These are phyloP conservation scores for Diaporthe sp. DNA, from an alignment of 2,329 filamentous ascomycete species.

Conservation along the genomic window DNA sequence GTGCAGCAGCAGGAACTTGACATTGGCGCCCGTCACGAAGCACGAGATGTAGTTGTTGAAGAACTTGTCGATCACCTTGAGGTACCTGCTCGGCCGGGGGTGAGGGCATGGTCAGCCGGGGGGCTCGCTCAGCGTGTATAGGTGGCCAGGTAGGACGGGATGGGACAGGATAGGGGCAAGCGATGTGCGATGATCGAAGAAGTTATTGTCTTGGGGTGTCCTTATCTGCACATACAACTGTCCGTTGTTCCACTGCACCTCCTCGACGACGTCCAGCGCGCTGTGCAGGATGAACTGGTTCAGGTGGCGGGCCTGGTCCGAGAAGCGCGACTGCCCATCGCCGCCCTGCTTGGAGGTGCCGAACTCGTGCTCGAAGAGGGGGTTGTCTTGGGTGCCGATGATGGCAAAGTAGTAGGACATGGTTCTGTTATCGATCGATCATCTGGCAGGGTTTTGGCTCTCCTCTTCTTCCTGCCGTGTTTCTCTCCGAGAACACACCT, in stretches of 20 bases:
- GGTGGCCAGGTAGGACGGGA: not conserved
- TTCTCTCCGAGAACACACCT: not conserved
- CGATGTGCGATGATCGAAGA: too few relatives aligned
- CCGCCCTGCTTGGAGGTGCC: conserved; percentile 96
- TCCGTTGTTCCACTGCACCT: conserved; percentile 91
- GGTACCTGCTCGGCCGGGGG: conserved; percentile 73
- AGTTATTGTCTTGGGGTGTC: too few relatives aligned
- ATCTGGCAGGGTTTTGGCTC: conserved; percentile 29
- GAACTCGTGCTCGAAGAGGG: conserved; percentile 96
- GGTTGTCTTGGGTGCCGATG: conserved; percentile 94
- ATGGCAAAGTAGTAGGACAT: conserved; percentile 99
- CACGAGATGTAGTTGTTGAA: conserved; percentile 95
- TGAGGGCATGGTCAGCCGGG: not conserved
- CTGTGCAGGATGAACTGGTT: conserved; percentile 98
- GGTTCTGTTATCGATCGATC: conserved; percentile 52
- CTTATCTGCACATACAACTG: conserved; percentile 77
- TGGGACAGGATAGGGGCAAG: not conserved
- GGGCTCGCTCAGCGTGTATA: not conserved
- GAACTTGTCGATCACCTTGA: conserved; percentile 97
- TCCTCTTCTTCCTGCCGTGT: not conserved
- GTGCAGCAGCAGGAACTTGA: conserved; percentile 94
- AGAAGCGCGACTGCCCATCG: conserved; percentile 91
- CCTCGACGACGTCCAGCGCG: conserved; percentile 93
- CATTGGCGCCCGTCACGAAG: conserved; percentile 92
- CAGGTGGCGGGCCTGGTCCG: conserved; percentile 89